Percentiles rank a stretch among this genome's conserved stretches.
These are phyloP conservation scores for Barnettozyma sp. DNA, from an alignment of 805 yeast genomes.

Conservation along the genomic window DNA sequence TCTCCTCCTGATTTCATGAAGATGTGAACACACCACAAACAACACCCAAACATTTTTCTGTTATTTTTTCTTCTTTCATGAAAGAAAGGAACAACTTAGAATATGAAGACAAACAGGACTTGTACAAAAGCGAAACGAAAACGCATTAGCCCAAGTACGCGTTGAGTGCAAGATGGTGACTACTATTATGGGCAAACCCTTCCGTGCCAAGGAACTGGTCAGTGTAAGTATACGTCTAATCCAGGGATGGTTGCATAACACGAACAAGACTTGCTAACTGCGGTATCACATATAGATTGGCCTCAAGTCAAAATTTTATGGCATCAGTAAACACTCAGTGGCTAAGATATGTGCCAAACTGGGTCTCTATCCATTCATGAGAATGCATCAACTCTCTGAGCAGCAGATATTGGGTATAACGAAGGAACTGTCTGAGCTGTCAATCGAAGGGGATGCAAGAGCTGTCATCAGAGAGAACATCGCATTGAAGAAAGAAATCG, in stretches of 20 bases:
- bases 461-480: slow-evolving; percentile 76
- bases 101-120: no score
- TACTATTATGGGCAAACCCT: slow-evolving; percentile 25
- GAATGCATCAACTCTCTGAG: slow-evolving; percentile 88
- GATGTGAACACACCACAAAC: no score
- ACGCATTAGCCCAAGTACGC: no score
- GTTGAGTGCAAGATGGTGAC: slow-evolving; percentile 23
- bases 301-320: slow-evolving; percentile 75
- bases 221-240: no score
- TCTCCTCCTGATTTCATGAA: no score
- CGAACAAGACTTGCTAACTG: background rate
- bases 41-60: no score
- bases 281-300: slow-evolving; percentile 54
- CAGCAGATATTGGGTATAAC: slow-evolving; percentile 80
- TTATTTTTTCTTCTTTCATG: no score
- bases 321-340: slow-evolving; percentile 74
- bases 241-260: no score
- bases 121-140: slow-evolving; percentile 1
- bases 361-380: slow-evolving; percentile 88
- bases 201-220: slow-evolving; percentile 26
- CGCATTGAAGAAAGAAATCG: slow-evolving; percentile 67
- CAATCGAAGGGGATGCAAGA: slow-evolving; percentile 74
- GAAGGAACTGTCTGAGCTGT: slow-evolving; percentile 76
- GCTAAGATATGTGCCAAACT: slow-evolving; percentile 74
- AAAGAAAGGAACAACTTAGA: no score